Percentiles rank a stretch among this genome's conserved stretches.
phyloP scores from a whole-genome alignment of 2,329 filamentous ascomycete genomes.

The Thielaviopsis euricoi region DNA sequence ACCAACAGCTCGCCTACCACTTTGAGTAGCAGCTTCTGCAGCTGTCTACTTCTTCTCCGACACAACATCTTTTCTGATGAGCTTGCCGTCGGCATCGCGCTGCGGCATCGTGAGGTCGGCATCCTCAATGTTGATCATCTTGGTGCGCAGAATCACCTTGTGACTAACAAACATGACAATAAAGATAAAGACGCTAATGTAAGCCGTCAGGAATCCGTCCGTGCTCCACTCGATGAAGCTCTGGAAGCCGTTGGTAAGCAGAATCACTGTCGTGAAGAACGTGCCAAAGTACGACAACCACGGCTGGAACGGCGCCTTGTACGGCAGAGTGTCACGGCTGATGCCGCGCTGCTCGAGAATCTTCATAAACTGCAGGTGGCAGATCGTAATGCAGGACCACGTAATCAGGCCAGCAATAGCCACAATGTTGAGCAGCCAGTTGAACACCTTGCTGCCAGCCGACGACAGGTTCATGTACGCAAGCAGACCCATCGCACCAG shows the following conservation, averaged over 20 bases:
- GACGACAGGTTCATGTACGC: slow-evolving; percentile 50
- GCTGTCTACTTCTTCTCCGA: not conserved
- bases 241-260: slow-evolving; percentile 53
- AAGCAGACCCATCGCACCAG: slow-evolving; percentile 43
- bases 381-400: slow-evolving; percentile 50
- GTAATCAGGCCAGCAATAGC: slow-evolving; percentile 53
- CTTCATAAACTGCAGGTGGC: slow-evolving; percentile 50
- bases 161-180: slow-evolving; percentile 41
- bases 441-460: slow-evolving; percentile 44
- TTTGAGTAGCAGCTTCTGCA: too few relatives aligned
- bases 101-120: slow-evolving; percentile 18
- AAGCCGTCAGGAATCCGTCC: slow-evolving; percentile 45
- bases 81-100: not conserved
- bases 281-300: slow-evolving; percentile 49
- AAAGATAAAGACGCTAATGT: slow-evolving; percentile 49
- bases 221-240: slow-evolving; percentile 48
- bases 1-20: too few relatives aligned
- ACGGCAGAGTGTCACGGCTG: slow-evolving; percentile 40
- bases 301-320: slow-evolving; percentile 44
- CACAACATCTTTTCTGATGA: not conserved
- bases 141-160: slow-evolving; percentile 32
- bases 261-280: slow-evolving; percentile 46
- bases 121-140: slow-evolving; percentile 21
- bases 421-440: slow-evolving; percentile 57
- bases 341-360: slow-evolving; percentile 40